Conservation (phyloP, 306 rosid species). For the Cicer pinnatifidum region DNA sequence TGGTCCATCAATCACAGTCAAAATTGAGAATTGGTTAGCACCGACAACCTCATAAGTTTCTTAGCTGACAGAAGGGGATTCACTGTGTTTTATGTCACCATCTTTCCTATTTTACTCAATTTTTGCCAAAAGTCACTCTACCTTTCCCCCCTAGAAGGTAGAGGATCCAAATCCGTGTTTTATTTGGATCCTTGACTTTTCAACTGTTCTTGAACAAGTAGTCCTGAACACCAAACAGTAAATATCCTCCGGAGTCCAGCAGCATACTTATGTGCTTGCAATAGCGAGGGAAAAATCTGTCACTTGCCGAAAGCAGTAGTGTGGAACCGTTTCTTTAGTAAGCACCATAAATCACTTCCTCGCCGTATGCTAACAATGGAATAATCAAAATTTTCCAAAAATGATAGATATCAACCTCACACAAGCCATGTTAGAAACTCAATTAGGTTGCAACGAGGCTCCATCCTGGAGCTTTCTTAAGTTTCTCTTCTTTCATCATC, state of each 20-base stretch:
- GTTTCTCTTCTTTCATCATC: conserved; percentile 54
- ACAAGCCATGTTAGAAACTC: conserved; percentile 24
- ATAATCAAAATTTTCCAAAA: background rate
- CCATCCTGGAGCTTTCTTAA: conserved; percentile 58
- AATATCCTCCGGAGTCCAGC: background rate
- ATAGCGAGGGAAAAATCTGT: background rate
- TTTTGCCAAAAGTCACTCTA: no score
- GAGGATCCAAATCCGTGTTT: background rate
- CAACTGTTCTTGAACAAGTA: background rate
- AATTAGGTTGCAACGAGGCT: conserved; percentile 48
- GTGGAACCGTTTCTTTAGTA: conserved; percentile 1
- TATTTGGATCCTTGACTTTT: background rate
- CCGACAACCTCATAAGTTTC: background rate
- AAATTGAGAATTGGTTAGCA: conserved; percentile 4
- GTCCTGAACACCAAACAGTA: background rate
- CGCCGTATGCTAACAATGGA: background rate
- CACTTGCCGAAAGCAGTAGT: background rate
- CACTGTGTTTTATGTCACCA: background rate
- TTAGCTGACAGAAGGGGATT: background rate
- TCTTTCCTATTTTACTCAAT: no score
- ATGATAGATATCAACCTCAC: background rate
- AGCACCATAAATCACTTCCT: conserved; percentile 27
- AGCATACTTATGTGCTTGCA: background rate
- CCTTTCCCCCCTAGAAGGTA: no score
- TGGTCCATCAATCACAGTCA: background rate